A percentile compares a stretch with the other conserved stretches of the same genome.
These are phyloP conservation scores for Volvox reticuliferus DNA, from an alignment of 139 green algal genomes.

Conservation along the genomic window DNA sequence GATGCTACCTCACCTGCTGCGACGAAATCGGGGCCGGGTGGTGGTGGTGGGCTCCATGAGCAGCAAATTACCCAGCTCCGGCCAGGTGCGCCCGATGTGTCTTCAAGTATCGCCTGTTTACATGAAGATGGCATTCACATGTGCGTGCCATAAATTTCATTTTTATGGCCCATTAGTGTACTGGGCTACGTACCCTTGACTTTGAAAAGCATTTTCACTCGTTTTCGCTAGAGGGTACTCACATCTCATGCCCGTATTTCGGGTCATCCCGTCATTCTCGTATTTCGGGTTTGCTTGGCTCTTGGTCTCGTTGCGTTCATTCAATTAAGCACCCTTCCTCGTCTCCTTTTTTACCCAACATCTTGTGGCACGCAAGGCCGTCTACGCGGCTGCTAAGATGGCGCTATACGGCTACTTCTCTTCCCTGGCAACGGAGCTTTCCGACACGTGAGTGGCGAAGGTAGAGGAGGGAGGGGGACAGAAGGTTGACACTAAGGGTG, in stretches of 20 bases:
- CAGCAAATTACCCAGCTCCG: slow-evolving; percentile 79
- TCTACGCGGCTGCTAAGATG: slow-evolving; percentile 81
- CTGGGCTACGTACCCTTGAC: too few species aligned
- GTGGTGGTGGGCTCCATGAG: slow-evolving; percentile 84
- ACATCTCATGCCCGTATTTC: too few species aligned
- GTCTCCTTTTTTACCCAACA: neutral
- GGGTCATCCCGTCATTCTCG: too few species aligned
- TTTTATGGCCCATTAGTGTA: too few species aligned
- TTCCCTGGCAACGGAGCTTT: slow-evolving; percentile 78
- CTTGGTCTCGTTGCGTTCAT: too few species aligned
- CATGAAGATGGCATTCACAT: too few species aligned
- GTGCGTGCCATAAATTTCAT: too few species aligned
- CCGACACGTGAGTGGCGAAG: slow-evolving; percentile 60
- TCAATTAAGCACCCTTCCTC: too few species aligned
- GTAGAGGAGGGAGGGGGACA: neutral
- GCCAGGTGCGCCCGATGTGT: slow-evolving; percentile 35
- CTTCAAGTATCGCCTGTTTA: too few species aligned
- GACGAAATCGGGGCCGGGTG: slow-evolving; percentile 67
- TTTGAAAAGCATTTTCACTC: too few species aligned
- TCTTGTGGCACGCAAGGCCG: slow-evolving; percentile 43
- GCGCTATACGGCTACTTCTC: slow-evolving; percentile 84
- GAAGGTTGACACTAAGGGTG: neutral
- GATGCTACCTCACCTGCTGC: slow-evolving; percentile 76
- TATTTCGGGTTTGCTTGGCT: too few species aligned
- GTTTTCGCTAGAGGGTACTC: too few species aligned